These are phyloP conservation scores for Stereum hirsutum DNA, from an alignment of 1,284 basidiomycete genomes.

Conservation along the genomic window DNA sequence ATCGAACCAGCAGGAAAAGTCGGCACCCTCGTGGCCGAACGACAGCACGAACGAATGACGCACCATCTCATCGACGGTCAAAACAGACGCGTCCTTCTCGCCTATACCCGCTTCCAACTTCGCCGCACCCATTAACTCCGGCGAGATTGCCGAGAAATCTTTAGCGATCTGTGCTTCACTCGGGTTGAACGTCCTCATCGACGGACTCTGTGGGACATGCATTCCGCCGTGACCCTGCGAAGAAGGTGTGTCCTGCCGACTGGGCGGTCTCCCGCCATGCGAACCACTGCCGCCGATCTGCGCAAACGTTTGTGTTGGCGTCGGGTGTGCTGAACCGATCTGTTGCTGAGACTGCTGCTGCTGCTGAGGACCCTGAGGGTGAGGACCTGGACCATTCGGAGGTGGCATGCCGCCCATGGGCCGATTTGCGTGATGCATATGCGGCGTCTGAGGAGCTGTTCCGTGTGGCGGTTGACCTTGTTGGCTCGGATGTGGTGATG, in stretches of 20 bases:
- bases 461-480: conserved; percentile 30
- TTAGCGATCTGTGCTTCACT: conserved; percentile 13
- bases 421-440: conserved; percentile 33
- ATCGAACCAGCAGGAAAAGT: too few species aligned
- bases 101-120: conserved; percentile 37
- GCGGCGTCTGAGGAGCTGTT: conserved; percentile 38
- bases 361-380: too few species aligned
- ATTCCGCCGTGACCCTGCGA: too few species aligned
- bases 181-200: conserved; percentile 35
- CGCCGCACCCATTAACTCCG: conserved; percentile 21
- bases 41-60: conserved; percentile 11
- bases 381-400: conserved; percentile 31
- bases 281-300: too few species aligned
- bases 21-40: too few species aligned
- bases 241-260: conserved; percentile 44
- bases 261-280: conserved; percentile 47
- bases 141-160: conserved; percentile 31
- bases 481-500: conserved; percentile 25
- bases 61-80: conserved; percentile 52
- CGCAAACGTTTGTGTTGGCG: conserved; percentile 29
- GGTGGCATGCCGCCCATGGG: conserved; percentile 48
- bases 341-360: conserved; percentile 21
- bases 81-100: conserved; percentile 36
- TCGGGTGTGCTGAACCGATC: conserved; percentile 26
- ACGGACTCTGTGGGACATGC: conserved; percentile 46